A percentile compares a stretch with the other conserved stretches of the same genome.
These are phyloP conservation scores for Aureobasidium mangrovei DNA, from an alignment of 2,329 filamentous ascomycete genomes.

Conservation along the genomic window DNA sequence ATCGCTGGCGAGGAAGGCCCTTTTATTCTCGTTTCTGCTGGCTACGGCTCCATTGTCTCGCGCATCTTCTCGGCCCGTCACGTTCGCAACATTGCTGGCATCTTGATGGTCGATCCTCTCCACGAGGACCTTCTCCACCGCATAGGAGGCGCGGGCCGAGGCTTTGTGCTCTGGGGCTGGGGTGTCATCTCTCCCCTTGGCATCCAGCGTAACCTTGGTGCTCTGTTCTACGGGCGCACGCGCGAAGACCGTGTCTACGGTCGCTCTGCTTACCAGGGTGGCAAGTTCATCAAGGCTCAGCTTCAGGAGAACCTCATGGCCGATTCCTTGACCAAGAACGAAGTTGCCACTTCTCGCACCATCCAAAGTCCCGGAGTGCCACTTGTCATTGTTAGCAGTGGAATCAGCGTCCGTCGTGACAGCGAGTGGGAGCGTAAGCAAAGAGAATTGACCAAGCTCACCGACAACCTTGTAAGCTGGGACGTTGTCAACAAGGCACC, in stretches of 20 bases:
- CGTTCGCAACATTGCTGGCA: conserved; percentile 60
- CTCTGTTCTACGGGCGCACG: conserved; percentile 70
- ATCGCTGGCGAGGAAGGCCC: conserved; percentile 74
- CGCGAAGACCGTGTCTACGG: conserved; percentile 82
- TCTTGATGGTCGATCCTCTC: conserved; percentile 78
- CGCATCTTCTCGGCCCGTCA: conserved; percentile 87
- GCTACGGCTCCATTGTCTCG: conserved; percentile 79
- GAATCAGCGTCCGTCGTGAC: conserved; percentile 57
- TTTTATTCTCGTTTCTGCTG: conserved; percentile 80
- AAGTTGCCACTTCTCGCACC: conserved; percentile 66
- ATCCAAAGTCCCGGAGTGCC: conserved; percentile 72
- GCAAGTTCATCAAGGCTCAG: conserved; percentile 80
- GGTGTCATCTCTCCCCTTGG: conserved; percentile 83
- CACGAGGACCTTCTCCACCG: conserved; percentile 76
- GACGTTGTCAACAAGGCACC: conserved; percentile 78
- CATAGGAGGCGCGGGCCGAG: conserved; percentile 58
- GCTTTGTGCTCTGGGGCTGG: conserved; percentile 78
- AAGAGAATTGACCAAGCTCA: conserved; percentile 71
- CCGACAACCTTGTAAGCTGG: conserved; percentile 70
- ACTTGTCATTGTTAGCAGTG: conserved; percentile 75
- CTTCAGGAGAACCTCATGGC: conserved; percentile 90
- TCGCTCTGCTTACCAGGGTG: conserved; percentile 64
- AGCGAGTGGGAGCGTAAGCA: conserved; percentile 75
- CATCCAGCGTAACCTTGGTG: conserved; percentile 68
- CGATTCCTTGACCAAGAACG: conserved; percentile 71